These are phyloP conservation scores for Phialophora expanda DNA, from an alignment of 2,329 filamentous ascomycete species.

Conservation along the genomic window DNA sequence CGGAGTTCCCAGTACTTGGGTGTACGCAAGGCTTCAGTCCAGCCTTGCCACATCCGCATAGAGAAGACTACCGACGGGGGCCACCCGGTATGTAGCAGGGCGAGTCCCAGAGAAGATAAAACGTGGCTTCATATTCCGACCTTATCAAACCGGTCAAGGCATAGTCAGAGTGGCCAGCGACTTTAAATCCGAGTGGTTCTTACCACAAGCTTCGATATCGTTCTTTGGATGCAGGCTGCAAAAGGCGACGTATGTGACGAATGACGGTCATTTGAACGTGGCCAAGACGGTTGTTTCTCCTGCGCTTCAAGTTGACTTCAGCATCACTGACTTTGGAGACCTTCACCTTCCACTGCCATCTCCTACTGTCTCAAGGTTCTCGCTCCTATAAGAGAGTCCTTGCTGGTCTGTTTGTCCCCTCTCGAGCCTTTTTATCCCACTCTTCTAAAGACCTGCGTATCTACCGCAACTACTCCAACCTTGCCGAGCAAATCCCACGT, in stretches of 20 bases:
- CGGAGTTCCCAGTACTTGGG: too few relatives aligned
- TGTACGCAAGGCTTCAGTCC: conserved; percentile 2
- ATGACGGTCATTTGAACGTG: conserved; percentile 26
- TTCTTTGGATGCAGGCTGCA: conserved; percentile 31
- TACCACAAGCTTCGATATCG: conserved; percentile 26
- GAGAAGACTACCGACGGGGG: background rate
- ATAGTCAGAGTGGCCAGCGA: background rate
- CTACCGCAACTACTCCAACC: conserved; percentile 17
- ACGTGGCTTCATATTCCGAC: background rate
- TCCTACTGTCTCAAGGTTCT: conserved; percentile 26
- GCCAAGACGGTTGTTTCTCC: conserved; percentile 29
- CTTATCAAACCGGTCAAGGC: background rate
- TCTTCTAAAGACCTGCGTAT: background rate
- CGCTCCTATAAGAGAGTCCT: conserved; percentile 19
- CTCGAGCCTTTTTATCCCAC: conserved; percentile 1
- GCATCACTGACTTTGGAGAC: conserved; percentile 18
- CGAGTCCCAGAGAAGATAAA: background rate
- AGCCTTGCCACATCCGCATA: conserved; percentile 9
- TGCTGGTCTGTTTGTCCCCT: background rate
- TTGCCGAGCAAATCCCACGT: background rate
- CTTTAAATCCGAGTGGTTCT: background rate
- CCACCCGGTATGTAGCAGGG: background rate
- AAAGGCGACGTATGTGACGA: conserved; percentile 30
- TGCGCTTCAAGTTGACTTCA: conserved; percentile 21
- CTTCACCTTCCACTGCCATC: conserved; percentile 22